phyloP scores from a whole-genome alignment of 192 early-diverging fungal species.

The Spizellomyces sp. region DNA sequence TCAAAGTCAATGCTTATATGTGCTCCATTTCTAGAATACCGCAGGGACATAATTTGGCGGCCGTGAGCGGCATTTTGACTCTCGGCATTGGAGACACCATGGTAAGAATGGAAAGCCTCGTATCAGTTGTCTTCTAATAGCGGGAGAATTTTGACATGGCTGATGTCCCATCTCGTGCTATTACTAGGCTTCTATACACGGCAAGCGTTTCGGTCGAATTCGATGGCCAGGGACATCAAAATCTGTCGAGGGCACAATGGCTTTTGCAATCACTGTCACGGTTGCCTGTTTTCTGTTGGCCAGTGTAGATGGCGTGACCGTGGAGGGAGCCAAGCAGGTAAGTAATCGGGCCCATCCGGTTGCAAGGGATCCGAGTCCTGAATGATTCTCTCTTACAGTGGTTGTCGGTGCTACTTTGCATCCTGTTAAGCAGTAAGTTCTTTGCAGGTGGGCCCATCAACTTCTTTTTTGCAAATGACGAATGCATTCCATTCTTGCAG shows the following conservation, averaged over 20 bases:
- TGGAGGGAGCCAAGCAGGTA: neutral
- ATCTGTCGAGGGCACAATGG: constrained; percentile 71
- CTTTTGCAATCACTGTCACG: constrained; percentile 74
- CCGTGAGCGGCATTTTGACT: constrained; percentile 79
- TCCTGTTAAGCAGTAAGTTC: constrained; percentile 3
- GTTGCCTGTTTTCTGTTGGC: constrained; percentile 23
- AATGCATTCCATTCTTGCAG: constrained; percentile 41
- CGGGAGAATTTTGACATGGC: neutral
- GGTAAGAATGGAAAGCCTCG: constrained; percentile 35
- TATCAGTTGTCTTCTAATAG: neutral
- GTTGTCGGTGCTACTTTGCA: neutral
- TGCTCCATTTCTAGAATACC: constrained; percentile 16
- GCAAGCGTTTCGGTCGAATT: constrained; percentile 69
- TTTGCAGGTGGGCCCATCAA: neutral
- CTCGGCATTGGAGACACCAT: constrained; percentile 90
- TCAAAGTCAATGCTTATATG: no score
- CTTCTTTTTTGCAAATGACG: neutral
- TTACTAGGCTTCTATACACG: constrained; percentile 76
- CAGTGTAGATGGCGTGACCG: neutral
- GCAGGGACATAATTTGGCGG: constrained; percentile 28
- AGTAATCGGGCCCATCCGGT: no score
- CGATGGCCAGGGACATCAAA: constrained; percentile 68
- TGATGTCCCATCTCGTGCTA: neutral
- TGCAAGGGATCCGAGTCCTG: no score
- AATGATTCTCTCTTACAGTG: neutral